Base-by-base conservation (phyloP, 2,329 filamentous ascomycete species). In the Myrmaecium sp. region DNA sequence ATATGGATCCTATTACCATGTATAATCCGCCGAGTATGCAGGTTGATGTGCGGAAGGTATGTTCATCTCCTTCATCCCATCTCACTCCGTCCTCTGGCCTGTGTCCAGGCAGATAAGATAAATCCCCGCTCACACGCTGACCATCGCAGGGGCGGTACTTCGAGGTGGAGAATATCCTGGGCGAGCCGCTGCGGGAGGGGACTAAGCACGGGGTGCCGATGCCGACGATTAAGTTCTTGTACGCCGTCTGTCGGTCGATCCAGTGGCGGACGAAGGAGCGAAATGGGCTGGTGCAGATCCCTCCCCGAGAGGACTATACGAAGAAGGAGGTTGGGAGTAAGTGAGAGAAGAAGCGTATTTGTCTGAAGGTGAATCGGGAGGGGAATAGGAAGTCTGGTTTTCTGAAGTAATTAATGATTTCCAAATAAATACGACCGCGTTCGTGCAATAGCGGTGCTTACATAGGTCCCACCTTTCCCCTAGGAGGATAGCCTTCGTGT, bases 81-180 rank as follows among this genome's bases (percentile, higher is more conserved):
- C n/a, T n/a, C n/a, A n/a, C n/a, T n/a, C n/a, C n/a, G n/a, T n/a
- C n/a, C n/a, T n/a, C n/a, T n/a, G n/a, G n/a, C n/a, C n/a, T n/a
- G n/a, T n/a, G 18, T 7, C 6, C n/a, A n/a, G 18, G 7, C 18
- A n/a, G 6, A n/a, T 20, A n/a, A 20, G 18, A 20, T 7, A 20
- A n/a, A 7, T 20, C n/a, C 7, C 6, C 7, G n/a, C 18, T 20
- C 7, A 20, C 18, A 7, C n/a, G 18, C 18, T 7, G 18, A 20
- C 6, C 18, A n/a, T n/a, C n/a, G n/a, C 21, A 58, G 58, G 58
- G 63, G 10, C 68, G 66, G 36, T 62, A 56, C 27, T 61, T 65
- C 31, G 66, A 72, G 41, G 55, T 59, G 25, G 64, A 70, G 39
- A 66, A 60, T 33, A 54, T 70, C 18, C 42, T 69, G 3, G 65